These are phyloP conservation scores for Penicillium sp. DNA, from an alignment of 2,329 filamentous ascomycete species.

Conservation along the genomic window DNA sequence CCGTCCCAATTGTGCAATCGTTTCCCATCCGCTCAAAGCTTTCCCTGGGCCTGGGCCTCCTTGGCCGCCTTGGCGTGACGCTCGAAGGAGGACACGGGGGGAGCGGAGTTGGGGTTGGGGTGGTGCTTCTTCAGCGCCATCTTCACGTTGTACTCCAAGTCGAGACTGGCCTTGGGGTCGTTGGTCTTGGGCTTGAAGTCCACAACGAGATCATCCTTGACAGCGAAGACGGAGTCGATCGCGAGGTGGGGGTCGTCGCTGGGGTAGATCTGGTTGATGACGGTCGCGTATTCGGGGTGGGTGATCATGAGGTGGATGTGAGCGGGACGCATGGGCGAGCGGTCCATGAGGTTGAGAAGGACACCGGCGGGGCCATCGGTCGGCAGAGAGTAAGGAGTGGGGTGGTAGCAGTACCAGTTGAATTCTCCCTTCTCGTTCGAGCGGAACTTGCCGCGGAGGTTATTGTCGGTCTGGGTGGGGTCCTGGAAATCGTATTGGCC, in stretches of 20 bases:
- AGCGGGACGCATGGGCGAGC: slow-evolving; percentile 61
- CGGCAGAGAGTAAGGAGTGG: slow-evolving; percentile 70
- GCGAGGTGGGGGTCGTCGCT: slow-evolving; percentile 58
- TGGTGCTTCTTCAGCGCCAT: slow-evolving; percentile 51
- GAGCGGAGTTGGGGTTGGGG: slow-evolving; percentile 41
- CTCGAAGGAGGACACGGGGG: slow-evolving; percentile 41
- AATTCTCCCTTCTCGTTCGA: slow-evolving; percentile 65
- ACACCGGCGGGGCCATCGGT: slow-evolving; percentile 60
- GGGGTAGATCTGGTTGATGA: slow-evolving; percentile 61
- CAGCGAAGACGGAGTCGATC: slow-evolving; percentile 62
- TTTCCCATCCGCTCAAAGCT: slow-evolving; percentile 11
- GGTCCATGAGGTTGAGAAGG: slow-evolving; percentile 55
- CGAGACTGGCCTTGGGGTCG: slow-evolving; percentile 56
- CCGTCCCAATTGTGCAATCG: slow-evolving; percentile 1
- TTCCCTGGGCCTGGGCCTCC: slow-evolving; percentile 17
- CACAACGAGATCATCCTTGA: slow-evolving; percentile 61
- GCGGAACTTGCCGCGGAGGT: slow-evolving; percentile 73
- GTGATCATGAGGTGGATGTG: slow-evolving; percentile 61
- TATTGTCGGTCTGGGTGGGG: slow-evolving; percentile 69
- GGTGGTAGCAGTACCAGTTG: slow-evolving; percentile 74
- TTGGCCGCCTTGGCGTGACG: slow-evolving; percentile 32
- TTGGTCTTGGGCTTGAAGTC: slow-evolving; percentile 56
- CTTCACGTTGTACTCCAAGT: slow-evolving; percentile 63
- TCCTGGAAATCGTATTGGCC: slow-evolving; percentile 77
- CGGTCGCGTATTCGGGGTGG: slow-evolving; percentile 56